Conservation (phyloP, 768 basidiomycete genomes). For the Amanita fuliginea region DNA sequence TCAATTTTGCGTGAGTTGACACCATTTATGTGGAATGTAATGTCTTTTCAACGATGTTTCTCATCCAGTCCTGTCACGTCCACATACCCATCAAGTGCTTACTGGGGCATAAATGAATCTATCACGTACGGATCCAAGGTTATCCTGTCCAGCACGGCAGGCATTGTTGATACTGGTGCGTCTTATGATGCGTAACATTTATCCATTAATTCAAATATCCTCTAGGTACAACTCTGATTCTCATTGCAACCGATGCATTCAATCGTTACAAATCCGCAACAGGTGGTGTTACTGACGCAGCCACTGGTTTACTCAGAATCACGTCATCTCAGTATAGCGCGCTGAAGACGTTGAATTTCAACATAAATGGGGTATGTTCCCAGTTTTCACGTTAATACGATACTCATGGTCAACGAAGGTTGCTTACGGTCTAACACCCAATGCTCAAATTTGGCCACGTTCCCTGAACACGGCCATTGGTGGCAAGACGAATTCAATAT, state of each 20-base stretch:
- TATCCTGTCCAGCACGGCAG: conserved; percentile 36
- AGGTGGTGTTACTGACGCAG: conserved; percentile 29
- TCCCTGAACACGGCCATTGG: conserved; percentile 45
- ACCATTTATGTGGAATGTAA: too few relatives aligned
- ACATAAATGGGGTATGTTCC: conserved; percentile 31
- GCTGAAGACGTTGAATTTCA: conserved; percentile 49
- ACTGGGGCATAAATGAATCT: conserved; percentile 54
- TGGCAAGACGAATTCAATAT: conserved; percentile 38
- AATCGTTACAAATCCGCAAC: conserved; percentile 31
- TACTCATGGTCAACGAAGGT: conserved; percentile 24
- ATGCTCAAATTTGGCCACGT: conserved; percentile 66
- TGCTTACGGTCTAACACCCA: conserved; percentile 43
- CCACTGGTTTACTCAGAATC: conserved; percentile 40
- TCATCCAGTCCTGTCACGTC: conserved; percentile 33
- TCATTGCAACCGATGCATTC: conserved; percentile 36
- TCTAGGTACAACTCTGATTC: conserved; percentile 37
- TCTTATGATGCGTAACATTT: neutral
- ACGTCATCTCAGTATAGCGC: conserved; percentile 37
- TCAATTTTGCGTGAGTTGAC: conserved; percentile 31
- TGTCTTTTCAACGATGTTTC: too few relatives aligned
- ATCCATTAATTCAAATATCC: neutral
- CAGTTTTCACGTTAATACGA: conserved; percentile 14
- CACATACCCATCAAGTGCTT: conserved; percentile 32
- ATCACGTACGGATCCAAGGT: conserved; percentile 37
- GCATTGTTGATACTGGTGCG: conserved; percentile 49